Base-by-base conservation (phyloP, 495 filamentous ascomycete species). In the Penicillium salamii region DNA sequence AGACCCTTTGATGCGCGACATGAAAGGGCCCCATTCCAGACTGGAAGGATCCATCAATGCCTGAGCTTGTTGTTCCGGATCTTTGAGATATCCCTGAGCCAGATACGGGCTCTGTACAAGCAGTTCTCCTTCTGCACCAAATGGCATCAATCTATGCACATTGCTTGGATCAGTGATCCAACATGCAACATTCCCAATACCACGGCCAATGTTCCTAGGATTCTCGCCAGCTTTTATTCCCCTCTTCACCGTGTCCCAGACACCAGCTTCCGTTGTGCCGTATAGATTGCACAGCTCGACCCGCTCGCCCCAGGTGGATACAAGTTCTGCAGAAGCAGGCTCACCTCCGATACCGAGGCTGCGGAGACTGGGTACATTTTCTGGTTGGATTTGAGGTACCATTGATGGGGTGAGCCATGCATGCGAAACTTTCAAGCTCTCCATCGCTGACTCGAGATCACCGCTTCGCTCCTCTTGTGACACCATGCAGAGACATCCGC, bases 401-500 rank as follows among this genome's bases (percentile, higher is more conserved):
- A 71, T 56, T 2, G 62, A 62, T 5, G 70, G 67, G 2, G 74
- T 76, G 9, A 75, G 29, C 18, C 28, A 46, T 3, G 64, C 63
- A 55, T 55, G 65, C 18, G 65, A 67, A 7, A 66, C 65, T 1
- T 52, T 33, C 34, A 69, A 53, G 17, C 47, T 33, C 1, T 33
- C 53, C 32, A 77, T 68, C 28, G 50, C 49, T 2, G 43, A 51
- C 15, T 53, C 41, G 8, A 77, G 45, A 42, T 69, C 56, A 37
- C 69, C 64, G 3, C 61, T 23, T 42, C 71, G 7, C 59, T 66
- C 47, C 70, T 72, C 62, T 28, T 79, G 74, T 1, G 72, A 74
- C 1, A 77, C 76, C 8, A 81, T 70, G 61, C 78, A 83, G 6
- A 83, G 57, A 26, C 70, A 75, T 9, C 69, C 79, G 5, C 78